phyloP scores from a whole-genome alignment of 2,329 filamentous ascomycete species.

The Fusarium sp. region DNA sequence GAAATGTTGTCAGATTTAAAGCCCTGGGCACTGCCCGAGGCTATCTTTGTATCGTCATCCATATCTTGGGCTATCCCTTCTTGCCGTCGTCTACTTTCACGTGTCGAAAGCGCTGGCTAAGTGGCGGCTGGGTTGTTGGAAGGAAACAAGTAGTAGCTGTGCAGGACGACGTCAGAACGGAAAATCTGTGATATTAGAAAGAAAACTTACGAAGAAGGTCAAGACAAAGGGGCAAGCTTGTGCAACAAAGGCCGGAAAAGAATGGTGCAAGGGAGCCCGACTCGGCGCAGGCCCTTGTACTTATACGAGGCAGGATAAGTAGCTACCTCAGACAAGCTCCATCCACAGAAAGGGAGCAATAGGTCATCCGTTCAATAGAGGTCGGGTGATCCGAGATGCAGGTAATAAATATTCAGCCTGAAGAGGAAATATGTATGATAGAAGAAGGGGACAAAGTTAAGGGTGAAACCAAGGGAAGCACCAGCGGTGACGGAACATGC shows the following conservation, averaged over 20 bases:
- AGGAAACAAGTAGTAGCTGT: slow-evolving; percentile 4
- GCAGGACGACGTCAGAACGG: neutral
- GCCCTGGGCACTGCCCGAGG: slow-evolving; percentile 31
- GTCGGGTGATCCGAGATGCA: slow-evolving; percentile 24
- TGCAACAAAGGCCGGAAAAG: neutral
- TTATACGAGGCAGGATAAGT: slow-evolving; percentile 23
- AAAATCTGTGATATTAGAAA: neutral
- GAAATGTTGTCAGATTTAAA: slow-evolving; percentile 48
- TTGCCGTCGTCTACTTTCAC: slow-evolving; percentile 10
- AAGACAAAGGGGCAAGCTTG: slow-evolving; percentile 2
- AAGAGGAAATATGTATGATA: slow-evolving; percentile 3
- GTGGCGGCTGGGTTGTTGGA: neutral
- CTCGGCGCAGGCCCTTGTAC: neutral
- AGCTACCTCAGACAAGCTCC: slow-evolving; percentile 18
- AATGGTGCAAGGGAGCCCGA: slow-evolving; percentile 22
- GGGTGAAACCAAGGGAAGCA: slow-evolving; percentile 18
- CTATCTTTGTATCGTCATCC: slow-evolving; percentile 49
- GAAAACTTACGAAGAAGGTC: slow-evolving; percentile 16
- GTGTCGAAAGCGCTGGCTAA: slow-evolving; percentile 7
- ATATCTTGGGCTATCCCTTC: slow-evolving; percentile 22
- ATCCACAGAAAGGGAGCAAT: slow-evolving; percentile 7
- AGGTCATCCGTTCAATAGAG: slow-evolving; percentile 30
- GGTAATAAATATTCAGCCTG: neutral
- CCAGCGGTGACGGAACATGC: slow-evolving; percentile 43
- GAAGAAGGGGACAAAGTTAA: slow-evolving; percentile 12